Conservation (phyloP, 495 filamentous ascomycete genomes). For the Bacidia rubella region DNA sequence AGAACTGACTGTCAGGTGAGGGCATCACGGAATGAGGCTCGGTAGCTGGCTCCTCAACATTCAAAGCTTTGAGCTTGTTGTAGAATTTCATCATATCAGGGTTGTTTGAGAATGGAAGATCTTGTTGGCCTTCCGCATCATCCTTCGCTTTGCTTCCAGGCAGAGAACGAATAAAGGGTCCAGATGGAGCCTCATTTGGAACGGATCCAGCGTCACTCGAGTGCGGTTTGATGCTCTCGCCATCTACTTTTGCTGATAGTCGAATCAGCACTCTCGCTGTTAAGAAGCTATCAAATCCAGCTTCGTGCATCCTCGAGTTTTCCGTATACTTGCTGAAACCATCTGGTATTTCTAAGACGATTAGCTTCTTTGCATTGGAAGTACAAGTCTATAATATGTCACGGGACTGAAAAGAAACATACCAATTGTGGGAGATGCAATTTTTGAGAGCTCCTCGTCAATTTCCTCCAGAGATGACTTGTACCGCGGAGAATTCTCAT, state of each 20-base stretch:
- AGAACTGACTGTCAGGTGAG: slow-evolving; percentile 38
- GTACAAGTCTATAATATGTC: background rate
- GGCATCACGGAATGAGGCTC: slow-evolving; percentile 29
- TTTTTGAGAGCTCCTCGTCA: slow-evolving; percentile 26
- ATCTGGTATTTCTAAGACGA: slow-evolving; percentile 23
- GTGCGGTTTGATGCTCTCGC: slow-evolving; percentile 3
- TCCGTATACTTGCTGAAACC: slow-evolving; percentile 36
- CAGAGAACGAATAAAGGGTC: too few relatives aligned
- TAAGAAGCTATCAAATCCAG: slow-evolving; percentile 61
- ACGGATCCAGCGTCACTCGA: background rate
- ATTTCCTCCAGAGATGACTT: slow-evolving; percentile 38
- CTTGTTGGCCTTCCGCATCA: too few relatives aligned
- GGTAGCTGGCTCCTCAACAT: background rate
- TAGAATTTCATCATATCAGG: background rate
- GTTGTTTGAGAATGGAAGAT: background rate
- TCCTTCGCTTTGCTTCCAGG: background rate
- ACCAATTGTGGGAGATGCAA: slow-evolving; percentile 35
- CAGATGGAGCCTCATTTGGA: background rate
- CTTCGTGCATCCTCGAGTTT: slow-evolving; percentile 42
- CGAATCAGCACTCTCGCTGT: slow-evolving; percentile 54
- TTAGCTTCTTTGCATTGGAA: slow-evolving; percentile 6
- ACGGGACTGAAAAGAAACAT: slow-evolving; percentile 7
- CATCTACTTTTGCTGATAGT: slow-evolving; percentile 39
- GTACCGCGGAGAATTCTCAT: slow-evolving; percentile 32
- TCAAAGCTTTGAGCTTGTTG: background rate